Evolutionary conservation across 148 eudicot species (phyloP), one percentile per base, ranked within the genome.

Genomic region (Simmondsia chinensis): DNA sequence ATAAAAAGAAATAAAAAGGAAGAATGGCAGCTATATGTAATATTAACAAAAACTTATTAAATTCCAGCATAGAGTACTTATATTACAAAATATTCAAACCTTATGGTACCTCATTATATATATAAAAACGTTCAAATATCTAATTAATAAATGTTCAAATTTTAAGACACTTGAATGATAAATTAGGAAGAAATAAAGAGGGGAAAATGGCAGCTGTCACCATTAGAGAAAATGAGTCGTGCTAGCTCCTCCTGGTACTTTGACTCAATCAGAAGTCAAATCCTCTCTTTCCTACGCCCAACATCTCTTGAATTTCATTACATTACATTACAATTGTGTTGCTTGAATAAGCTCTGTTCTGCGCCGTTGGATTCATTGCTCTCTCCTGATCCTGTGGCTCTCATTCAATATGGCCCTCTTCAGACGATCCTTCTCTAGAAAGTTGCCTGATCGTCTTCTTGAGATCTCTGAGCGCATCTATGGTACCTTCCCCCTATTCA

Each of bases 381-480:
- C n/a, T n/a, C n/a, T n/a, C n/a, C n/a, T n/a, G n/a, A n/a, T n/a
- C n/a, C n/a, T n/a, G n/a, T n/a, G n/a, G n/a, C n/a, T 7, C 12
- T 10, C 12, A 32, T 1, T 26, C 13, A 55, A 23, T 29, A 53
- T 54, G 72, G 68, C 76, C 42, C 26, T 71, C 8, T 61, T 71
- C 39, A 47, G 76, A 4, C 51, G 71, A 42, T 46, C 65, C 6
- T 60, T 71, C 62, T 71, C 65, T 22, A 33, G 68, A 53, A 71
- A 50, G 56, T 49, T 52, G 17, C 76, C 76, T 3, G 76, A 71
- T 50, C 71, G 32, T 20, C 76, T 71, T 36, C 63, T 44, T 27
- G 76, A 60, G 33, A 65, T 71, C 20, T 56, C 68, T 14, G 60
- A 71, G 32, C 55, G 71, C 16, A 52, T 71, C 15, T 71, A 71